phyloP scores from a whole-genome alignment of 768 basidiomycete species.

The Coprinopsis strossmayeri region DNA sequence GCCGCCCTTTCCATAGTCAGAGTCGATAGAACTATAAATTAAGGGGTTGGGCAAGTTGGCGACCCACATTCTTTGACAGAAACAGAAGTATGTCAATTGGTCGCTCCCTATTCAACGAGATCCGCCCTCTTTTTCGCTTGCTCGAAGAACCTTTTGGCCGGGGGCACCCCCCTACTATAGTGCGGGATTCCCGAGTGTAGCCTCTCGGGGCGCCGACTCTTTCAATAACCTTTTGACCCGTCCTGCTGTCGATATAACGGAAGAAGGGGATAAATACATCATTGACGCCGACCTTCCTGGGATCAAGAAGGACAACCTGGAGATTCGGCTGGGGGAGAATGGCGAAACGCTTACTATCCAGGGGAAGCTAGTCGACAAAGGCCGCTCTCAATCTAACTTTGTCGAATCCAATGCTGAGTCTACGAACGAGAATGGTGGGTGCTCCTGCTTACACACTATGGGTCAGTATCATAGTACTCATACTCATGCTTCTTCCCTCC shows the following conservation, averaged over 20 bases:
- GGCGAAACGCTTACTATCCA: slow-evolving; percentile 70
- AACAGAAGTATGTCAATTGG: slow-evolving; percentile 52
- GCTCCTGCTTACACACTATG: background rate
- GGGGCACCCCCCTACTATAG: slow-evolving; percentile 13
- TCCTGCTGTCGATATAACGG: slow-evolving; percentile 63
- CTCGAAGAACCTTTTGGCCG: slow-evolving; percentile 64
- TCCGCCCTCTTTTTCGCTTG: slow-evolving; percentile 70
- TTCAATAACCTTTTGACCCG: slow-evolving; percentile 22
- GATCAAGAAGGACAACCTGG: slow-evolving; percentile 69
- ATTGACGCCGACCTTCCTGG: slow-evolving; percentile 77
- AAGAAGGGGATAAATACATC: slow-evolving; percentile 57
- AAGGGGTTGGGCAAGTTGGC: no score
- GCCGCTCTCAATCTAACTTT: slow-evolving; percentile 13
- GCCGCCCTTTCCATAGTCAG: no score
- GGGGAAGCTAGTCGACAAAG: slow-evolving; percentile 41
- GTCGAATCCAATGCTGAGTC: slow-evolving; percentile 16
- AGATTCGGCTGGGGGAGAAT: slow-evolving; percentile 63
- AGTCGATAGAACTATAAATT: no score
- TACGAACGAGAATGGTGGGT: slow-evolving; percentile 2
- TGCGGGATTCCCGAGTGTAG: slow-evolving; percentile 16
- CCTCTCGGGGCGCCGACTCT: slow-evolving; percentile 20
- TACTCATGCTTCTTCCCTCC: background rate
- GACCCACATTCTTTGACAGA: no score
- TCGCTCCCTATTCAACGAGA: slow-evolving; percentile 60
- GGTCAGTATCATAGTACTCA: background rate